Conservation (phyloP, 2,329 filamentous ascomycete genomes). For the Aspergillus felis region DNA sequence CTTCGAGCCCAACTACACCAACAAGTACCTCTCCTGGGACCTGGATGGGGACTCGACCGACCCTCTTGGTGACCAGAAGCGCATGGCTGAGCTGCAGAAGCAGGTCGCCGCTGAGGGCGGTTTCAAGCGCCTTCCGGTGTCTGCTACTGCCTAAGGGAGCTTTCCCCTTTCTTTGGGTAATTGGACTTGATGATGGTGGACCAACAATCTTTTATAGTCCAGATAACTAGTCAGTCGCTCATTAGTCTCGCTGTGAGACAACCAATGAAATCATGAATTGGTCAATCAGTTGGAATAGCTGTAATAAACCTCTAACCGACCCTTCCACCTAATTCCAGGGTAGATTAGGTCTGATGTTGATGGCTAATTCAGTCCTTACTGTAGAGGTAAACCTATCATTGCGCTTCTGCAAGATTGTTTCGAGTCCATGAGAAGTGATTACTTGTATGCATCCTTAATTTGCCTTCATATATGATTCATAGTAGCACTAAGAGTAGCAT, state of each 20-base stretch:
- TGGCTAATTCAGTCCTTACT: neutral
- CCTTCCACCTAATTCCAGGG: too few species aligned
- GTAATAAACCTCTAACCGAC: neutral
- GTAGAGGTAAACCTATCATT: neutral
- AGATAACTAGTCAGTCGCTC: neutral
- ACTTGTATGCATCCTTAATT: too few species aligned
- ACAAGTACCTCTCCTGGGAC: slow-evolving; percentile 63
- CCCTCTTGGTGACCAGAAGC: slow-evolving; percentile 69
- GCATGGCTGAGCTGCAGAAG: slow-evolving; percentile 66
- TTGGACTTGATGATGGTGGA: neutral
- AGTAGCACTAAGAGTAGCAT: neutral
- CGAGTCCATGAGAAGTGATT: too few species aligned
- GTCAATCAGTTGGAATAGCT: neutral
- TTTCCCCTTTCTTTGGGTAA: neutral
- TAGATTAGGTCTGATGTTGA: neutral
- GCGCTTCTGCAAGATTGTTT: neutral
- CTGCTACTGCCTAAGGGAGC: slow-evolving; percentile 21
- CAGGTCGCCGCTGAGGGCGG: slow-evolving; percentile 63
- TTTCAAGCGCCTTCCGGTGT: slow-evolving; percentile 41
- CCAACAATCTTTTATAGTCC: neutral
- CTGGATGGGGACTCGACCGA: slow-evolving; percentile 63
- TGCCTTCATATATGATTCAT: too few species aligned
- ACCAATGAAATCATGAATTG: neutral
- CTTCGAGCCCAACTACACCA: slow-evolving; percentile 73
- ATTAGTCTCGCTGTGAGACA: neutral